Conservation (phyloP, 192 early-diverging fungal genomes). For the Rhizoclosmatium sp. region DNA sequence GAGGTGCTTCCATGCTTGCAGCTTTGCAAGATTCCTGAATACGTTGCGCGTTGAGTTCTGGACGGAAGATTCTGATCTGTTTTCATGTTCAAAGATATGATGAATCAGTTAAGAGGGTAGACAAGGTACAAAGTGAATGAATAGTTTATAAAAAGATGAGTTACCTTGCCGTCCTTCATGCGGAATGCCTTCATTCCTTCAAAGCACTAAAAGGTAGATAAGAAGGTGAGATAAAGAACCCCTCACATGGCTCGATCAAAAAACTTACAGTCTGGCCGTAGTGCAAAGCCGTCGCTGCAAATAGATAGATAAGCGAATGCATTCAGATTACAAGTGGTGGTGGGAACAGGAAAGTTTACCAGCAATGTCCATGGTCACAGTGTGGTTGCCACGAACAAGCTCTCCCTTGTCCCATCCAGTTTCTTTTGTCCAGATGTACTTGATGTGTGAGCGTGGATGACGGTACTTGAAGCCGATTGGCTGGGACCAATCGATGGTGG, state of each 20-base stretch:
- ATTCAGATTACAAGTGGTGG: neutral
- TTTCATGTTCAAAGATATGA: neutral
- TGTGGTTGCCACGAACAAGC: constrained; percentile 56
- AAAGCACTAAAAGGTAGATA: constrained; percentile 57
- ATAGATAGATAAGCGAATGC: neutral
- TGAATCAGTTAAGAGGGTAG: neutral
- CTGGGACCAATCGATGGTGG: constrained; percentile 67
- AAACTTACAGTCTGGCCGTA: constrained; percentile 73
- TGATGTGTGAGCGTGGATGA: constrained; percentile 69
- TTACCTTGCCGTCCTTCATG: constrained; percentile 58
- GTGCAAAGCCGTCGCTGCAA: constrained; percentile 66
- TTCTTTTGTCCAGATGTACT: constrained; percentile 66
- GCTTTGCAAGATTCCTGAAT: constrained; percentile 63
- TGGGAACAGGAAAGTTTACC: constrained; percentile 33
- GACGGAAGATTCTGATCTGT: constrained; percentile 74
- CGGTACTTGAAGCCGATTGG: constrained; percentile 70
- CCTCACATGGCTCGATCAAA: neutral
- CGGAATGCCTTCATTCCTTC: constrained; percentile 85
- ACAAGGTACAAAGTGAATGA: too few species aligned
- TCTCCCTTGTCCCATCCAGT: constrained; percentile 69
- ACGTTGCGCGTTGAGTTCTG: constrained; percentile 71
- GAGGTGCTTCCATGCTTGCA: constrained; percentile 66
- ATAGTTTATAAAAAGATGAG: too few species aligned
- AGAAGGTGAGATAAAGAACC: neutral
- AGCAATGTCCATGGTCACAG: constrained; percentile 70